A percentile compares a stretch with the other conserved stretches of the same genome.
phyloP scores from a whole-genome alignment of 768 basidiomycete genomes.

The Tylopilus vinaceipallidus region DNA sequence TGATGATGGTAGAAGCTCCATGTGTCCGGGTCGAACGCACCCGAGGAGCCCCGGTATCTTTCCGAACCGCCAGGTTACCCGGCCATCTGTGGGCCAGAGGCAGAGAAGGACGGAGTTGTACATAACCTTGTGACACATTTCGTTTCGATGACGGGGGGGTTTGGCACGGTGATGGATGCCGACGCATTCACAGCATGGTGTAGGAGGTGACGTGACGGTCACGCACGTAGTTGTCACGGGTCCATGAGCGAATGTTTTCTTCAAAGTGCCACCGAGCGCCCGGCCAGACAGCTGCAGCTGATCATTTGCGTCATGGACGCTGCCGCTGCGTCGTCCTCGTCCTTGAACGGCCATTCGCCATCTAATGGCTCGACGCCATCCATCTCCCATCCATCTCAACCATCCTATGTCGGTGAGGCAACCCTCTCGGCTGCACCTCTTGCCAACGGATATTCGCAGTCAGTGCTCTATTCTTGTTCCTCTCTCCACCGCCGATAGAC shows the following conservation, averaged over 20 bases:
- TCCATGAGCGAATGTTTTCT: constrained; percentile 18
- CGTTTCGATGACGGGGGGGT: constrained; percentile 47
- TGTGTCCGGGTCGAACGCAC: constrained; percentile 1
- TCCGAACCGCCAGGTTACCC: constrained; percentile 50
- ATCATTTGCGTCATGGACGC: constrained; percentile 24
- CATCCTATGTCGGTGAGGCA: constrained; percentile 35
- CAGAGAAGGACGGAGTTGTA: constrained; percentile 36
- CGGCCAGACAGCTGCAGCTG: not conserved
- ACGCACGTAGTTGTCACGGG: constrained; percentile 16
- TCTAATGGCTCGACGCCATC: constrained; percentile 47
- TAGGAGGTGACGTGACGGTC: constrained; percentile 23
- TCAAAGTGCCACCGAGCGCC: constrained; percentile 4
- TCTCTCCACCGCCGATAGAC: constrained; percentile 6
- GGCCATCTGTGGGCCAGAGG: constrained; percentile 44
- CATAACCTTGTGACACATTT: constrained; percentile 62
- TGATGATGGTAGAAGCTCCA: constrained; percentile 5
- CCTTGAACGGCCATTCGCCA: constrained; percentile 51
- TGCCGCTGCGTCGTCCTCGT: constrained; percentile 33
- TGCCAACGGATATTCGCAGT: constrained; percentile 61
- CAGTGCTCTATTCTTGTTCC: constrained; percentile 33
- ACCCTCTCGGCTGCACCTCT: constrained; percentile 27
- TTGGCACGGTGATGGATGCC: constrained; percentile 43
- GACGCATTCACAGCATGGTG: constrained; percentile 24
- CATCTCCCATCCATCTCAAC: constrained; percentile 37
- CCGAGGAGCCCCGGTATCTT: constrained; percentile 33